Evolutionary conservation across 257 asterid species (phyloP), one percentile per base, ranked within the genome.

Genomic region (Linaria vulgaris): DNA sequence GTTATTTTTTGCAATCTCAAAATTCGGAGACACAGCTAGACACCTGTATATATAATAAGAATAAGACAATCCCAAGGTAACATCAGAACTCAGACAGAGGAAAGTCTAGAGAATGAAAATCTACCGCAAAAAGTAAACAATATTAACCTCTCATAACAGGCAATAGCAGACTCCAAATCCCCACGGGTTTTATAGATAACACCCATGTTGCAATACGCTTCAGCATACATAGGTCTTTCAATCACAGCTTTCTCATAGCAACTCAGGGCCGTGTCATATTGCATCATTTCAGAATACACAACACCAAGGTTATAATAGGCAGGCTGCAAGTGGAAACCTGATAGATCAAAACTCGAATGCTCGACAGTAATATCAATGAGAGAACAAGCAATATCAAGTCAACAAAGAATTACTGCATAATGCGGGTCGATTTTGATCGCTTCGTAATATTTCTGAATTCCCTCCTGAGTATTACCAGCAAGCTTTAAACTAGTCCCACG

Each of bases 131-230:
- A 17, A 9, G 13, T 20, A 47, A 68, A 60, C 55, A n/a, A 54
- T 34, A 34, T 17, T 66, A 56, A 94, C 99, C 97, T 88, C 74
- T 94, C 97, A 73, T 94, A 94, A 77, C 99, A 94, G 63, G 97
- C 85, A 56, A 94, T 86, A 56, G 99, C 95, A n/a, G 95, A 81
- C 76, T 88, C 97, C 87, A 94, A 74, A 77, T 90, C 99, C 73
- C 94, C 97, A 46, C 97, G 95, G 61, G 88, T 94, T 78, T 94
- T 94, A 69, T 78, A 90, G 71, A 90, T 94, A 45, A 94, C 99
- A 56, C 99, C 99, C 99, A 94, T 94, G 72, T 94, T 94, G 80
- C 99, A 94, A 75, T 90, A 94, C 68, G 99, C 99, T 83, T 94
- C 99, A 59, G 99, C 99, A 77, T 94, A 94, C 95, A 94, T 85